Base-by-base conservation (phyloP, 352 stramenopile species). In the Pythium vanterpoolii region DNA sequence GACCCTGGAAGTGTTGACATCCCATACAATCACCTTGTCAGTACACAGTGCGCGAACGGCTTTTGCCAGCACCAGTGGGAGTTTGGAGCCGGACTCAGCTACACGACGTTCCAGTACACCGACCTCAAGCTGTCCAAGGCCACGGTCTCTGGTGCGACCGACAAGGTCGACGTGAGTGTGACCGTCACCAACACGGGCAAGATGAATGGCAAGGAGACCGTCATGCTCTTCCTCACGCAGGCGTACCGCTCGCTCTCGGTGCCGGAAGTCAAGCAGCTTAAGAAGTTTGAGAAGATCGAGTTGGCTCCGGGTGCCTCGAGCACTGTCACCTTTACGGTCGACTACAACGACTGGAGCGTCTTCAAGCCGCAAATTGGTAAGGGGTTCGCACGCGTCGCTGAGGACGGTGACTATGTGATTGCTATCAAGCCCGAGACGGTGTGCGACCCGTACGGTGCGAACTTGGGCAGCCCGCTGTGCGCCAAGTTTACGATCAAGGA, bases 1-100 rank as follows among this genome's bases (percentile, higher is more conserved):
- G 65, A 87, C 56, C 63, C 73, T 0, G 76, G 63, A n/a, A 87
- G 85, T 43, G 65, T 86, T 14, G 73, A 74, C 51, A 87, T 90
- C 55, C 74, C 77, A 39, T 94, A 94, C 77, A 89, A 89, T 53
- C 81, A 90, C 62, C 79, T 66, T 7, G 74, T 83, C n/a, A 78
- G 61, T 16, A 65, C 54, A 2, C 59, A 63, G 31, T 79, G 71
- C 36, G 45, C 23, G 18, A 38, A 64, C 38, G 71, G 57, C 40
- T 51, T 39, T 60, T 62, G 54, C 42, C 40, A 34, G 28, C 69
- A 76, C 6, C 66, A 88, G 56, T 92, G 77, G 74, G 56, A 70
- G 18, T 90, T 89, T 73, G 79, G 83, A 21, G 38, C 83, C 21
- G 81, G 81, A 47, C 48, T 86, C 6, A 83, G 71, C 46, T 88